Evolutionary conservation across 2,329 filamentous ascomycete species (phyloP).

Genomic region (Macrophomina pseudophaseolina): DNA sequence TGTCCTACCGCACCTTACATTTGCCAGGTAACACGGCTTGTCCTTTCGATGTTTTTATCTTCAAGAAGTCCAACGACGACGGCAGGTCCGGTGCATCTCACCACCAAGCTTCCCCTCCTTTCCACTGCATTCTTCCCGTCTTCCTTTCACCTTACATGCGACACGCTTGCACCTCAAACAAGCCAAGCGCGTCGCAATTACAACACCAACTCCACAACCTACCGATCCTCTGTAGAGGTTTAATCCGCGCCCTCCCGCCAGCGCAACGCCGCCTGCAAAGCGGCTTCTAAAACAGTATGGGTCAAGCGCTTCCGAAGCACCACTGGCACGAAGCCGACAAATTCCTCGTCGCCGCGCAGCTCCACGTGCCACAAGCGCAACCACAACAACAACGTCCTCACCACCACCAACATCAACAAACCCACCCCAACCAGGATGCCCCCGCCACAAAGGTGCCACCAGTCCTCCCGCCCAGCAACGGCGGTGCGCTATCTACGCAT

Average conservation of each 20-base stretch:
- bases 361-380: conserved; percentile 7
- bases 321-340: conserved; percentile 16
- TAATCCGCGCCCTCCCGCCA: neutral
- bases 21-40: conserved; percentile 11
- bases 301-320: conserved; percentile 12
- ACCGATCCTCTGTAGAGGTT: neutral
- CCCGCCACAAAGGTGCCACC: neutral
- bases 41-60: neutral
- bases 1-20: conserved; percentile 14
- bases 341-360: conserved; percentile 7
- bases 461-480: neutral
- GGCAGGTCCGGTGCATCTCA: neutral
- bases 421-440: neutral
- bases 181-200: conserved; percentile 10
- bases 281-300: neutral
- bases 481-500: too few relatives aligned
- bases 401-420: neutral
- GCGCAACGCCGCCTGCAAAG: neutral
- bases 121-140: neutral
- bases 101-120: neutral
- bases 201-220: neutral
- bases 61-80: neutral
- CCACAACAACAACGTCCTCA: neutral
- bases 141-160: conserved; percentile 3
- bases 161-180: conserved; percentile 1